These are phyloP conservation scores for Populus euphratica DNA, from an alignment of 345 rosid genomes.

Conservation along the genomic window DNA sequence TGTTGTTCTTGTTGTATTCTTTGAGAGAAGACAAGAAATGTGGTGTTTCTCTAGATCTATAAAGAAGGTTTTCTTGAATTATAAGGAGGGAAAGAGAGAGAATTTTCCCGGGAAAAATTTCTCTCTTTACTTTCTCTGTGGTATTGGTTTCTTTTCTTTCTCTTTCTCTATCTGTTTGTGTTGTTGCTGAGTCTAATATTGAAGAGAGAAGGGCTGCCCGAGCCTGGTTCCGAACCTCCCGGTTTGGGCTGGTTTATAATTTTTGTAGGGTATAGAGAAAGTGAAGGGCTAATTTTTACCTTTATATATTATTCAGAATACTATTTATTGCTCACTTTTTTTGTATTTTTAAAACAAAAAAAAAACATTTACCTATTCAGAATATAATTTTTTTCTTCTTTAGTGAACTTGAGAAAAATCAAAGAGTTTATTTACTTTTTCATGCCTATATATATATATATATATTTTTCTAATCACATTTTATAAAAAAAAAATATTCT, in stretches of 20 bases:
- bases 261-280: constrained; percentile 16
- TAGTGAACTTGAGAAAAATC: neutral
- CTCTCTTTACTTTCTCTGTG: constrained; percentile 39
- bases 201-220: constrained; percentile 37
- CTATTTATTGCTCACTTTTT: neutral
- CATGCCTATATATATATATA: too few relatives aligned
- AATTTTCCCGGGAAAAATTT: constrained; percentile 2
- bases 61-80: neutral
- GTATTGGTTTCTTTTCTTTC: constrained; percentile 17
- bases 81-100: constrained; percentile 11
- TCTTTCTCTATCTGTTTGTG: constrained; percentile 5
- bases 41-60: neutral
- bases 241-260: constrained; percentile 31
- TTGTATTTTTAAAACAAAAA: neutral
- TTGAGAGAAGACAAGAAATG: neutral
- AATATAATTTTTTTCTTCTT: neutral
- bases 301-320: neutral
- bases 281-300: constrained; percentile 36
- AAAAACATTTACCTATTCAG: neutral
- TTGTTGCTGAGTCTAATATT: constrained; percentile 19
- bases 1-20: neutral
- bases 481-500: too few relatives aligned
- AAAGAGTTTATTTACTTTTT: too few relatives aligned
- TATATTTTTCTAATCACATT: too few relatives aligned
- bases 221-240: constrained; percentile 67